phyloP scores from a whole-genome alignment of 176 grass and related monocot species.

The Carex littledalei region DNA sequence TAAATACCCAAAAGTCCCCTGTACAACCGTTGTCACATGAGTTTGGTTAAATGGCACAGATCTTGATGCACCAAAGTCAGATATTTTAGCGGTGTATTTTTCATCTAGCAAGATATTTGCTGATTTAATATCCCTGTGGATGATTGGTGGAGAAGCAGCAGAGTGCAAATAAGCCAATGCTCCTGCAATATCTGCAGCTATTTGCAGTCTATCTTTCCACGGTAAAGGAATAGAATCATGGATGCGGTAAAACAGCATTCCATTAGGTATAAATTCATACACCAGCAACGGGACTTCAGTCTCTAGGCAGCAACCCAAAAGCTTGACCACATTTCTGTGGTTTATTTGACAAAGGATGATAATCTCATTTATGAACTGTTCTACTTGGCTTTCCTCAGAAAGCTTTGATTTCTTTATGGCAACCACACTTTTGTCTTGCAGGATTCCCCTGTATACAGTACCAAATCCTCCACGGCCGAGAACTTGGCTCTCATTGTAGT shows the following conservation, averaged over 20 bases:
- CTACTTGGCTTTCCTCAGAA: background rate
- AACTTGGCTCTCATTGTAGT: background rate
- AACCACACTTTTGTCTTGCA: background rate
- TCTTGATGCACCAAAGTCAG: slow-evolving; percentile 30
- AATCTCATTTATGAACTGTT: slow-evolving; percentile 10
- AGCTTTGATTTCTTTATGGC: slow-evolving; percentile 11
- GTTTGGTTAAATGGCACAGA: background rate
- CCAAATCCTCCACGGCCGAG: background rate
- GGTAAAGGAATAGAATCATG: background rate
- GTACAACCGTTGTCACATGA: background rate
- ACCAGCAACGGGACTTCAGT: slow-evolving; percentile 8
- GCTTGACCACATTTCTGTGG: slow-evolving; percentile 22
- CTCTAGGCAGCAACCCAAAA: slow-evolving; percentile 1
- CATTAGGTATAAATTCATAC: slow-evolving; percentile 21
- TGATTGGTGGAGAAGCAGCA: background rate
- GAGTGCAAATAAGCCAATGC: background rate
- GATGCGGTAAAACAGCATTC: slow-evolving; percentile 8
- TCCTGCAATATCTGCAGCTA: background rate
- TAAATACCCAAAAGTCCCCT: slow-evolving; percentile 30
- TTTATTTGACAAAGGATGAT: slow-evolving; percentile 9
- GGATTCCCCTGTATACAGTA: background rate
- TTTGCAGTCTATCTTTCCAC: slow-evolving; percentile 13
- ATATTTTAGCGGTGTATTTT: slow-evolving; percentile 6
- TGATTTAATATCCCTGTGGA: slow-evolving; percentile 22
- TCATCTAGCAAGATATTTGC: slow-evolving; percentile 16